Percentiles rank a stretch among this genome's conserved stretches.
Conservation (phyloP, 2,329 filamentous ascomycete genomes). For the Aspergillus sp. region DNA sequence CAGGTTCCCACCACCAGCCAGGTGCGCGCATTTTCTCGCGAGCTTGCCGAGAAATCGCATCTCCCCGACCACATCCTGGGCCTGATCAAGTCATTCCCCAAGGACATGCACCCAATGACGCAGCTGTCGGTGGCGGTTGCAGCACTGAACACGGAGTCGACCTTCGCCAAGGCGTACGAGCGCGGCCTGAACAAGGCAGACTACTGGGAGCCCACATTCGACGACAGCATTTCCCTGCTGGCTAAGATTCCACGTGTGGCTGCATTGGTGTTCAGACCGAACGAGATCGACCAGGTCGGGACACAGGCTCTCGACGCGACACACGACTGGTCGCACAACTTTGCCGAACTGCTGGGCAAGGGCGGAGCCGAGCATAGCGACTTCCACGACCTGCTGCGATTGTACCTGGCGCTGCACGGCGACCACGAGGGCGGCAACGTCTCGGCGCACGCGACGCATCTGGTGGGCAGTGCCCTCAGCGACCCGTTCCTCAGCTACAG, state of each 20-base stretch:
- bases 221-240: slow-evolving; percentile 88
- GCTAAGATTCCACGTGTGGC: slow-evolving; percentile 96
- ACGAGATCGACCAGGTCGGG: slow-evolving; percentile 70
- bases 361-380: slow-evolving; percentile 71
- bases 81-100: slow-evolving; percentile 88
- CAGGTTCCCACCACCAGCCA: slow-evolving; percentile 82
- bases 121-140: slow-evolving; percentile 95
- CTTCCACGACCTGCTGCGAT: slow-evolving; percentile 85
- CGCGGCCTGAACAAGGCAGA: slow-evolving; percentile 89
- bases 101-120: slow-evolving; percentile 94
- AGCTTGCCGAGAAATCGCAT: slow-evolving; percentile 81
- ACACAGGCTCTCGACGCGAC: slow-evolving; percentile 72
- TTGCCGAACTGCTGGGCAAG: slow-evolving; percentile 93
- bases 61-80: slow-evolving; percentile 81
- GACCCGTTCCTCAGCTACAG: slow-evolving; percentile 96
- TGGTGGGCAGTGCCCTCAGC: slow-evolving; percentile 90
- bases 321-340: slow-evolving; percentile 99
- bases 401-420: slow-evolving; percentile 95
- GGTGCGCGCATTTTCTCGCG: slow-evolving; percentile 76
- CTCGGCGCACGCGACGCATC: slow-evolving; percentile 89
- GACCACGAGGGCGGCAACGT: slow-evolving; percentile 99
- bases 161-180: slow-evolving; percentile 92
- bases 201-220: slow-evolving; percentile 98
- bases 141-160: slow-evolving; percentile 90
- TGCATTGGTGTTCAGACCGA: slow-evolving; percentile 96